Base-by-base conservation (phyloP, 2,329 filamentous ascomycete species). In the Xenosphaeropsis pyriputrescens region DNA sequence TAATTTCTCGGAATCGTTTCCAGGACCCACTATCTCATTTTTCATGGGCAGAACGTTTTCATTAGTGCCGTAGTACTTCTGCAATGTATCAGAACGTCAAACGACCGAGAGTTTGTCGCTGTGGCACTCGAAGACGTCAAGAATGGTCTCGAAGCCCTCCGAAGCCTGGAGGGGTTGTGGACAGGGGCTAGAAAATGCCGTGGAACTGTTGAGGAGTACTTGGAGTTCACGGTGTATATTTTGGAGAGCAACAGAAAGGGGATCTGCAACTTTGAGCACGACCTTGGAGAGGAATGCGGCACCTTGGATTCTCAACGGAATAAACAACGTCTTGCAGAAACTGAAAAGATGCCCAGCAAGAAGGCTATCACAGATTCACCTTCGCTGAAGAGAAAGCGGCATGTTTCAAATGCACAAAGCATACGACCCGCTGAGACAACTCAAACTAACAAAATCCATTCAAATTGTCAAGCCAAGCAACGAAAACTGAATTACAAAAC, bases 31-130 rank as follows among this genome's bases (percentile, higher is more conserved):
- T 36, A 26, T 16, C 34, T 18, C 11, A 15, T 36, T 7, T 36
- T 36, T n/a, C 34, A 36, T 15, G 34, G 34, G 2, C 34, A 36
- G 12, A 22, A 36, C 15, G 19, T 36, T 3, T 36, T 36, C 17
- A 26, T 36, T 15, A 19, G 34, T 16, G 34, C 34, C n/a, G 26
- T 36, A 7, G 19, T 36, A 15, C 19, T 36, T 13, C n/a, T 36
- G 15, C 34, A 36, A 36, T 36, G 34, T 13, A 36, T 36, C 6
- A 18, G 34, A 36, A 26, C 17, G n/a, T 36, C 34, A 13, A 26
- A 36, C 11, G 34, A 36, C 26, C 34, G 7, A 12, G 15, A 36
- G 13, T 36, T 22, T 36, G 16, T 36, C 7, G 19, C 17, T 26
- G 26, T 11, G 15, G 19, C 17, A n/a, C 15, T 36, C 6, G 15